A percentile compares a stretch with the other conserved stretches of the same genome.
These are phyloP conservation scores for Physocladia obscura DNA, from an alignment of 192 early-diverging fungal genomes.

Conservation along the genomic window DNA sequence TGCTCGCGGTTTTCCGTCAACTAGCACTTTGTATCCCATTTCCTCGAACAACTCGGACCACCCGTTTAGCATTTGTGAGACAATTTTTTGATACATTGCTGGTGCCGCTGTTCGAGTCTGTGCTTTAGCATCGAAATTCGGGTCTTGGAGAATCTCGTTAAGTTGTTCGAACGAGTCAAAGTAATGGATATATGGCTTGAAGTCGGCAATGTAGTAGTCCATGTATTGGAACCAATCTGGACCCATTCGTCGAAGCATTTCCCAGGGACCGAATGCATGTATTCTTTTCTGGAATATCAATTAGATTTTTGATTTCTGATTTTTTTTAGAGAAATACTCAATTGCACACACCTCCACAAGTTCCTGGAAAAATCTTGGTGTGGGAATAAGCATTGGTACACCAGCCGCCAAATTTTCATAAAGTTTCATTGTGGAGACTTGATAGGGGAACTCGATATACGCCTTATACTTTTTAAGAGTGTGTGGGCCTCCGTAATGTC, in stretches of 20 bases:
- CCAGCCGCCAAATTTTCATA: constrained; percentile 30
- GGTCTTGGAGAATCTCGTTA: background rate
- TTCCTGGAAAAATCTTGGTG: constrained; percentile 16
- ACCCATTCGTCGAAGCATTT: constrained; percentile 27
- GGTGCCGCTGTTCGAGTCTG: background rate
- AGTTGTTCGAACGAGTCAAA: constrained; percentile 26
- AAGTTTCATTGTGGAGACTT: constrained; percentile 32
- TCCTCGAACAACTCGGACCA: constrained; percentile 25
- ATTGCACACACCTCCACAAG: constrained; percentile 12
- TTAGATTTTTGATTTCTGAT: background rate
- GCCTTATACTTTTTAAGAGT: constrained; percentile 21
- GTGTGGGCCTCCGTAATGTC: constrained; percentile 26
- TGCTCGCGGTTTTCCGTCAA: constrained; percentile 9
- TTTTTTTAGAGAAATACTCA: background rate
- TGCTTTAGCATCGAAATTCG: background rate
- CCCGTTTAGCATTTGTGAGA: constrained; percentile 10
- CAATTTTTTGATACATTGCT: constrained; percentile 1
- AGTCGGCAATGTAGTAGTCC: constrained; percentile 26
- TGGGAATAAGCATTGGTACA: constrained; percentile 18
- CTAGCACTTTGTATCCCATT: constrained; percentile 16
- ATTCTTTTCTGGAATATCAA: constrained; percentile 5
- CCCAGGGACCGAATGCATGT: constrained; percentile 26
- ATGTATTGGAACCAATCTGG: constrained; percentile 23
- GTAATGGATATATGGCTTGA: constrained; percentile 18
- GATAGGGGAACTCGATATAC: constrained; percentile 28